phyloP scores from a whole-genome alignment of 2,329 filamentous ascomycete species.

The Cytospora chrysosperma region DNA sequence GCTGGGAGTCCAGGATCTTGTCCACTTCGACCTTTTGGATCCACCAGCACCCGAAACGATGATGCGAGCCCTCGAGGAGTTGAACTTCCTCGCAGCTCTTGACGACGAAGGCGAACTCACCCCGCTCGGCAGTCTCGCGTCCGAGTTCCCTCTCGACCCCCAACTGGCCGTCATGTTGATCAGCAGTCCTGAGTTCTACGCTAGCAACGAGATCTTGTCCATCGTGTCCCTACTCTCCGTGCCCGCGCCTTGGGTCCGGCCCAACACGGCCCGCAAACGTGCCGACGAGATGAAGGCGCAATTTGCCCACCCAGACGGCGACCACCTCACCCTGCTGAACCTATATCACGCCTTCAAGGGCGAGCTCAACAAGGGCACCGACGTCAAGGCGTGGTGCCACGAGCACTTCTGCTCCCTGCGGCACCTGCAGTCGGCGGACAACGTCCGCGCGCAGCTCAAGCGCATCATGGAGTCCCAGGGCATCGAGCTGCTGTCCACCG shows the following conservation, averaged over 20 bases:
- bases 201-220: conserved; percentile 96
- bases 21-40: conserved; percentile 99
- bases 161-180: conserved; percentile 97
- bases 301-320: conserved; percentile 89
- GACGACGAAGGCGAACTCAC: conserved; percentile 97
- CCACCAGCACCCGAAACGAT: conserved; percentile 96
- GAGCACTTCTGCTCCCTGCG: conserved; percentile 92
- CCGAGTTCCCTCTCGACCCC: conserved; percentile 93
- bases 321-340: conserved; percentile 94
- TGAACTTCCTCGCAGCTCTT: conserved; percentile 94
- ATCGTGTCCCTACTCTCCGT: conserved; percentile 93
- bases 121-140: conserved; percentile 78
- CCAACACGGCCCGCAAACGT: conserved; percentile 78
- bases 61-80: conserved; percentile 95
- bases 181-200: conserved; percentile 95
- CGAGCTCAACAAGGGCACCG: conserved; percentile 60
- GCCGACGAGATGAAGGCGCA: conserved; percentile 97
- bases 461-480: conserved; percentile 95
- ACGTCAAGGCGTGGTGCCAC: conserved; percentile 90
- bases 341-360: conserved; percentile 97
- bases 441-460: conserved; percentile 86
- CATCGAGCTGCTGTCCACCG: conserved; percentile 81
- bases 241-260: conserved; percentile 89
- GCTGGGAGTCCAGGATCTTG: conserved; percentile 89
- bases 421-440: conserved; percentile 88